Conservation (phyloP, 2,329 filamentous ascomycete genomes). For the Claviceps arundinis region DNA sequence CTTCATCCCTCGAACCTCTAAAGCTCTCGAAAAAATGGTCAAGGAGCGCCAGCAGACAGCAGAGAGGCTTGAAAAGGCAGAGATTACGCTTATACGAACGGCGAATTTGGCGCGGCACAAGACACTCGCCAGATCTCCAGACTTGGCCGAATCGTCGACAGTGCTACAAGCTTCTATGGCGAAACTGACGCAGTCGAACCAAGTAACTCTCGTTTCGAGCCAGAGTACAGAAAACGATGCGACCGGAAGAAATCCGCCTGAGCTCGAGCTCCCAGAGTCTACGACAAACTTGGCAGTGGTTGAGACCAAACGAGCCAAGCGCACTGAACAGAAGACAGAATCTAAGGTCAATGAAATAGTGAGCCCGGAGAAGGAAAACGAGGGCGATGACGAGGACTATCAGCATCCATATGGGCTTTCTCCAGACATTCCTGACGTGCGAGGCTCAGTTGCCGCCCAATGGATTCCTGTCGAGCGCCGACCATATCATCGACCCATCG, state of each 20-base stretch:
- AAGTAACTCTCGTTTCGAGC: conserved; percentile 1
- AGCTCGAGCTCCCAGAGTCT: conserved; percentile 6
- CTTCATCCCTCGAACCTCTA: conserved; percentile 70
- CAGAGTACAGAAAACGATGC: conserved; percentile 2
- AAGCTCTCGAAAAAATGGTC: conserved; percentile 67
- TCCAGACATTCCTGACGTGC: conserved; percentile 24
- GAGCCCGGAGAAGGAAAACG: neutral
- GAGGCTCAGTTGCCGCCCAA: conserved; percentile 48
- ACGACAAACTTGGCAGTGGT: conserved; percentile 1
- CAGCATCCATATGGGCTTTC: conserved; percentile 24
- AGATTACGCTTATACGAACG: conserved; percentile 70
- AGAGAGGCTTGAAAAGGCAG: conserved; percentile 71
- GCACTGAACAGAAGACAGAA: neutral
- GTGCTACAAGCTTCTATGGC: neutral
- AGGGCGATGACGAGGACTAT: conserved; percentile 19
- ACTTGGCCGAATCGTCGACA: neutral
- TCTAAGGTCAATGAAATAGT: neutral
- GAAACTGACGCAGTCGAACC: conserved; percentile 2
- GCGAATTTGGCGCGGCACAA: conserved; percentile 59
- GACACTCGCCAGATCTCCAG: conserved; percentile 1
- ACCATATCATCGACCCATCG: conserved; percentile 56
- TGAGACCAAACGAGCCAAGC: neutral
- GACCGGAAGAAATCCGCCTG: neutral
- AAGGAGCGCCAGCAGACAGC: conserved; percentile 69
- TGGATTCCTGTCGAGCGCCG: conserved; percentile 64